Evolutionary conservation across 2,329 filamentous ascomycete genomes (phyloP).

Genomic region (Penicillium aurantiogriseum): DNA sequence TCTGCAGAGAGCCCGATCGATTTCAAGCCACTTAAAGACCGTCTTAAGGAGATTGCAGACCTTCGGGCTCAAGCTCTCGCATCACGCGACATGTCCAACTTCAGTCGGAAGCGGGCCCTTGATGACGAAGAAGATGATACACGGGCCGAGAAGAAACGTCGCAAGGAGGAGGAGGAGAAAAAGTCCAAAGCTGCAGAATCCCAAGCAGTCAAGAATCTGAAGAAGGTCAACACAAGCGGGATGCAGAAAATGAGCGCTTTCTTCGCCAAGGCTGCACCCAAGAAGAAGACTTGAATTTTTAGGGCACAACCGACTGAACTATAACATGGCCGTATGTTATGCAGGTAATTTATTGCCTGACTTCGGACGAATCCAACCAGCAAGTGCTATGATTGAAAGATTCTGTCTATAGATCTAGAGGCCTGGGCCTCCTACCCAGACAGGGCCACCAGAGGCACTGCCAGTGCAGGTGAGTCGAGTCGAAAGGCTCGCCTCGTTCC

Average conservation of each 20-base stretch:
- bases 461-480: background rate
- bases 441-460: background rate
- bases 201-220: conserved; percentile 72
- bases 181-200: conserved; percentile 75
- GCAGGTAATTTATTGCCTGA: background rate
- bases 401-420: background rate
- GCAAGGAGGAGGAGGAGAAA: conserved; percentile 84
- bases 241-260: conserved; percentile 98
- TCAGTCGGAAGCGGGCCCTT: conserved; percentile 42
- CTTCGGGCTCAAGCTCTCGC: conserved; percentile 70
- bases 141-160: conserved; percentile 77
- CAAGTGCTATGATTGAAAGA: background rate
- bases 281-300: conserved; percentile 34
- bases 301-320: background rate
- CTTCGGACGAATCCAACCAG: background rate
- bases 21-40: conserved; percentile 69
- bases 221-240: conserved; percentile 84
- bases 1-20: conserved; percentile 52
- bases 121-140: conserved; percentile 47
- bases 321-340: background rate
- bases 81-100: conserved; percentile 57
- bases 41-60: conserved; percentile 64
- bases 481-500: background rate
- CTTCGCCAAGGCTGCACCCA: conserved; percentile 65
- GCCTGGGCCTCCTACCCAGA: background rate